phyloP scores from a whole-genome alignment of 2,329 filamentous ascomycete species.

The Chrysosporium queenslandicum region DNA sequence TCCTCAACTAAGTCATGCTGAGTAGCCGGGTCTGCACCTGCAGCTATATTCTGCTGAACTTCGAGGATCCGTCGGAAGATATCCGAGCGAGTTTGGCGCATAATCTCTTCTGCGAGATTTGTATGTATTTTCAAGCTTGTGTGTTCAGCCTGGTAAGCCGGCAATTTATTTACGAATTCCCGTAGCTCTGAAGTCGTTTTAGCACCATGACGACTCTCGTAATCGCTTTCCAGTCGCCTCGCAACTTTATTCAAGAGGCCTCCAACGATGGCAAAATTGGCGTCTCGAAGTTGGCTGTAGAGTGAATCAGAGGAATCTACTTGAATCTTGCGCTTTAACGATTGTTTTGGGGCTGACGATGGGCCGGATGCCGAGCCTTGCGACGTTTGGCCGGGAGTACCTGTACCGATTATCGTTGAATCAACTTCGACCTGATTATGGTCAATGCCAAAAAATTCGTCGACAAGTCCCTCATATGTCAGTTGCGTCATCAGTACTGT shows the following conservation, averaged over 20 bases:
- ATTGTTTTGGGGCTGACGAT: constrained; percentile 45
- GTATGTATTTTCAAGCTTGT: constrained; percentile 88
- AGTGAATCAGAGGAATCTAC: constrained; percentile 83
- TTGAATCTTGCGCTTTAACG: constrained; percentile 74
- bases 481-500: constrained; percentile 87
- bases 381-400: constrained; percentile 44
- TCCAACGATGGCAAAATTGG: constrained; percentile 92
- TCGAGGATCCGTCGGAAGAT: constrained; percentile 80
- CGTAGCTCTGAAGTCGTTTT: constrained; percentile 86
- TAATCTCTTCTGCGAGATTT: constrained; percentile 85
- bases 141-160: constrained; percentile 85
- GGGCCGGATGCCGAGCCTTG: constrained; percentile 45
- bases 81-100: constrained; percentile 82
- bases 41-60: constrained; percentile 90
- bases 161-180: constrained; percentile 89
- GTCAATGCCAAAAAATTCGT: constrained; percentile 83
- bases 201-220: constrained; percentile 74
- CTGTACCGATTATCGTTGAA: constrained; percentile 70
- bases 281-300: constrained; percentile 76
- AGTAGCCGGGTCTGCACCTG: constrained; percentile 75
- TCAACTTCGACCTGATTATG: constrained; percentile 92
- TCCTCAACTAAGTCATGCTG: constrained; percentile 90
- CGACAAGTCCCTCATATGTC: constrained; percentile 91
- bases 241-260: constrained; percentile 82
- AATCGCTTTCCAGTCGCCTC: constrained; percentile 72